Evolutionary conservation across 768 basidiomycete genomes (phyloP).

Genomic region (Suillus hirtellus): DNA sequence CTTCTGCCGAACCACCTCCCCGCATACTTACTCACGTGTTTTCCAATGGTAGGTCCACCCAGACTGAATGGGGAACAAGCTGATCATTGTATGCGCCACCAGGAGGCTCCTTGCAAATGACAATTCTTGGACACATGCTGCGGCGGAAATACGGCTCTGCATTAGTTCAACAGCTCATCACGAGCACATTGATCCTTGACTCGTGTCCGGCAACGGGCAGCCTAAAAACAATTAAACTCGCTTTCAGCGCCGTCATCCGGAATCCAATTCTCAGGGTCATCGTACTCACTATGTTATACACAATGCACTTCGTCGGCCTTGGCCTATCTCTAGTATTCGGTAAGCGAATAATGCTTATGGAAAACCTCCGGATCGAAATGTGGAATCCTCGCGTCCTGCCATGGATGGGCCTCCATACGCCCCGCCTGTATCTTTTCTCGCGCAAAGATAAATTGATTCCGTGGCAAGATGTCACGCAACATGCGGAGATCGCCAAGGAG

Average conservation of each 20-base stretch:
- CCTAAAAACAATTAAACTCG: constrained; percentile 21
- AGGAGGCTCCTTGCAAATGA: constrained; percentile 28
- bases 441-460: constrained; percentile 32
- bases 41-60: constrained; percentile 27
- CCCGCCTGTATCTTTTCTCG: constrained; percentile 39
- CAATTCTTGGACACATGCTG: constrained; percentile 20
- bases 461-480: constrained; percentile 26
- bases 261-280: constrained; percentile 22
- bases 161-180: constrained; percentile 7
- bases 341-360: constrained; percentile 12
- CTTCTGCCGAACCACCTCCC: constrained; percentile 11
- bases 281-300: constrained; percentile 17
- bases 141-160: constrained; percentile 19
- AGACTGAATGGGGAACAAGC: neutral
- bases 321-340: constrained; percentile 19
- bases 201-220: constrained; percentile 20
- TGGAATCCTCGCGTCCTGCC: constrained; percentile 30
- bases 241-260: constrained; percentile 23
- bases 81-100: constrained; percentile 1
- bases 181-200: constrained; percentile 24
- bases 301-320: constrained; percentile 17
- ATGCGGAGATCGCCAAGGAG: constrained; percentile 25
- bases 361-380: constrained; percentile 15
- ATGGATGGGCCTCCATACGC: constrained; percentile 32
- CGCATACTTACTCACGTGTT: constrained; percentile 30